These are phyloP conservation scores for Fusarium tuaranense DNA, from an alignment of 2,329 filamentous ascomycete genomes.

Conservation along the genomic window DNA sequence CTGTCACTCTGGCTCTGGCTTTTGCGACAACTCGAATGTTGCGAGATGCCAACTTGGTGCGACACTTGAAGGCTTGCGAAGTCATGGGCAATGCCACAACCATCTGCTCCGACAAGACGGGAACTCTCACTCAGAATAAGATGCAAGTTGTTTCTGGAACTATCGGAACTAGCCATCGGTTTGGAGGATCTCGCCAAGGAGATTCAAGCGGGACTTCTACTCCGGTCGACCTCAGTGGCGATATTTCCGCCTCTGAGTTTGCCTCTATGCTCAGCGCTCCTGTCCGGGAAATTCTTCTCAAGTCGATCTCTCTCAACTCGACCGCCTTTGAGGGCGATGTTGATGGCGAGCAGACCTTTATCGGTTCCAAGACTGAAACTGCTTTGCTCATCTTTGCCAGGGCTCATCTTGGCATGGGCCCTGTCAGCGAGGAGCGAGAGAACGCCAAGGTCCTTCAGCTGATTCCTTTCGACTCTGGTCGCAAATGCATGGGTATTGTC, in stretches of 20 bases:
- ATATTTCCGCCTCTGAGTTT: constrained; percentile 61
- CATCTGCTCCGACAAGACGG: constrained; percentile 77
- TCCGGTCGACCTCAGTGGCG: constrained; percentile 46
- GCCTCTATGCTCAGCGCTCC: constrained; percentile 57
- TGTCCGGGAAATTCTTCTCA: constrained; percentile 65
- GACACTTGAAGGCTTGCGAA: constrained; percentile 81
- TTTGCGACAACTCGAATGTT: constrained; percentile 84
- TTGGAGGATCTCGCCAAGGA: constrained; percentile 56
- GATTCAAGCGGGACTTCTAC: constrained; percentile 41
- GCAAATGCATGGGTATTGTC: constrained; percentile 78
- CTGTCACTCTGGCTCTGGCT: constrained; percentile 81
- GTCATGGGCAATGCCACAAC: constrained; percentile 85
- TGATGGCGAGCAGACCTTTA: constrained; percentile 74
- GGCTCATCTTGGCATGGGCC: constrained; percentile 74
- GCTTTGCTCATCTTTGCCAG: constrained; percentile 77
- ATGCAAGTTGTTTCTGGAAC: constrained; percentile 75
- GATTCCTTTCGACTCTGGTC: constrained; percentile 80
- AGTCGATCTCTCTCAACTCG: constrained; percentile 74
- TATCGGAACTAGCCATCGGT: constrained; percentile 66
- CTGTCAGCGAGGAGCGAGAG: constrained; percentile 72
- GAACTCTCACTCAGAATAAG: constrained; percentile 75
- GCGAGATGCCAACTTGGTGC: constrained; percentile 81
- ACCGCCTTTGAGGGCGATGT: constrained; percentile 82
- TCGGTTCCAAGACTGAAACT: constrained; percentile 84
- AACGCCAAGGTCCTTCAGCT: constrained; percentile 71